phyloP scores from a whole-genome alignment of 2,329 filamentous ascomycete species.

The Exutisphaerella laricina region DNA sequence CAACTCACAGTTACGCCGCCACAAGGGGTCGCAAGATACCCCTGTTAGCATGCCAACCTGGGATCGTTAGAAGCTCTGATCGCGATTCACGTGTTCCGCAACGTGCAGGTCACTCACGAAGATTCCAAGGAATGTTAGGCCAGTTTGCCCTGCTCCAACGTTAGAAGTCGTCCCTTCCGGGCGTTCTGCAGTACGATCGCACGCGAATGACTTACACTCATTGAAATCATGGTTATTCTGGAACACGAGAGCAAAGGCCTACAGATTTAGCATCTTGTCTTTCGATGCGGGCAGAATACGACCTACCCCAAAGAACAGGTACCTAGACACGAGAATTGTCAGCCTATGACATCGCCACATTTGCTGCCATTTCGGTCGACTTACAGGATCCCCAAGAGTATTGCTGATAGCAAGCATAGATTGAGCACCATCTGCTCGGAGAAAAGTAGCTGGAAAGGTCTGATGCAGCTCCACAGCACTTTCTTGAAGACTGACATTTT shows the following conservation, averaged over 20 bases:
- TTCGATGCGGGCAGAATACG: background rate
- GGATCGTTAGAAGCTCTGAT: slow-evolving; percentile 33
- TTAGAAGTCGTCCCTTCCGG: too few species aligned
- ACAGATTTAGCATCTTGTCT: slow-evolving; percentile 10
- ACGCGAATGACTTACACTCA: slow-evolving; percentile 45
- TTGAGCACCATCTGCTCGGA: slow-evolving; percentile 68
- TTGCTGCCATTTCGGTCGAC: background rate
- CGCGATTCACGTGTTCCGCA: slow-evolving; percentile 3
- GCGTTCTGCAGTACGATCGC: too few species aligned
- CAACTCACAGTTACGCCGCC: slow-evolving; percentile 50
- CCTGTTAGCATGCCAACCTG: slow-evolving; percentile 58
- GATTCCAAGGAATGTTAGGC: slow-evolving; percentile 68
- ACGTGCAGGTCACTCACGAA: slow-evolving; percentile 40
- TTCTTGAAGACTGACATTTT: slow-evolving; percentile 59
- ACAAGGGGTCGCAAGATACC: slow-evolving; percentile 60
- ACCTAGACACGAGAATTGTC: slow-evolving; percentile 1
- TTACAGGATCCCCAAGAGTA: slow-evolving; percentile 76
- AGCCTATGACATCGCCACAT: background rate
- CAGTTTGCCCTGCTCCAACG: slow-evolving; percentile 53
- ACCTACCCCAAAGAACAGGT: slow-evolving; percentile 71
- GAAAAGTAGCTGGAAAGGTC: slow-evolving; percentile 71
- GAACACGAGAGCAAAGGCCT: slow-evolving; percentile 76
- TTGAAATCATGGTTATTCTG: slow-evolving; percentile 66
- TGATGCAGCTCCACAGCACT: slow-evolving; percentile 49
- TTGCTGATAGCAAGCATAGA: slow-evolving; percentile 74